Evolutionary conservation across 257 asterid species (phyloP).

Genomic region (Jacaranda copaia): DNA sequence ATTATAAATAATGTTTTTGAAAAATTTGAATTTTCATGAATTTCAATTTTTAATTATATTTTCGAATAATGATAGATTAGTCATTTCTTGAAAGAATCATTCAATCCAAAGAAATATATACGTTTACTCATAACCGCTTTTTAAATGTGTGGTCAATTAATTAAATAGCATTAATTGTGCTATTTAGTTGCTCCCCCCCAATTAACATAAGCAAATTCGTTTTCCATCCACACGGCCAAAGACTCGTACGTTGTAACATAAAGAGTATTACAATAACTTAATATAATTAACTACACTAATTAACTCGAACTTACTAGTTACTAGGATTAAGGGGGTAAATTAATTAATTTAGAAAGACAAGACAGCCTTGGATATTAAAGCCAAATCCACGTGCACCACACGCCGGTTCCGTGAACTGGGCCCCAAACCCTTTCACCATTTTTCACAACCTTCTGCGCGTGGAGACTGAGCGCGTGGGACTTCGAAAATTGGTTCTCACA

Average conservation of each 20-base stretch:
- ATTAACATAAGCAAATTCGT: constrained; percentile 5
- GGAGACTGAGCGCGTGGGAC: constrained; percentile 39
- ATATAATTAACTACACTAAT: constrained; percentile 24
- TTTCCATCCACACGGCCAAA: constrained; percentile 13
- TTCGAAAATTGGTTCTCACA: constrained; percentile 25
- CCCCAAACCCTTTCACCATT: neutral
- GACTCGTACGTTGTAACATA: constrained; percentile 17
- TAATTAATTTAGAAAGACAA: constrained; percentile 27
- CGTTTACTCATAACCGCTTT: constrained; percentile 23
- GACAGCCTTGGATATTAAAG: constrained; percentile 31
- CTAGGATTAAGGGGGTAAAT: constrained; percentile 16
- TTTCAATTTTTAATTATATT: too few relatives aligned
- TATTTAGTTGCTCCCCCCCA: constrained; percentile 5
- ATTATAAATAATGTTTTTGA: too few relatives aligned
- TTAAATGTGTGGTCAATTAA: constrained; percentile 1
- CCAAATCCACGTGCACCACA: constrained; percentile 60
- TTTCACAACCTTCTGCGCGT: constrained; percentile 31
- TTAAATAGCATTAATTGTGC: neutral
- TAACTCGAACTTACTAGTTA: constrained; percentile 23
- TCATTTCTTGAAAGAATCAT: too few relatives aligned
- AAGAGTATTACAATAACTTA: neutral
- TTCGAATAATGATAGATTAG: too few relatives aligned
- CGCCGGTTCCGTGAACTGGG: constrained; percentile 57
- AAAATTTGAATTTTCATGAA: too few relatives aligned
- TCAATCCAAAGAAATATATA: neutral